Evolutionary conservation across 2,329 filamentous ascomycete genomes (phyloP), one percentile per base, ranked within the genome.

Genomic region (Trichoderma aggressivum): DNA sequence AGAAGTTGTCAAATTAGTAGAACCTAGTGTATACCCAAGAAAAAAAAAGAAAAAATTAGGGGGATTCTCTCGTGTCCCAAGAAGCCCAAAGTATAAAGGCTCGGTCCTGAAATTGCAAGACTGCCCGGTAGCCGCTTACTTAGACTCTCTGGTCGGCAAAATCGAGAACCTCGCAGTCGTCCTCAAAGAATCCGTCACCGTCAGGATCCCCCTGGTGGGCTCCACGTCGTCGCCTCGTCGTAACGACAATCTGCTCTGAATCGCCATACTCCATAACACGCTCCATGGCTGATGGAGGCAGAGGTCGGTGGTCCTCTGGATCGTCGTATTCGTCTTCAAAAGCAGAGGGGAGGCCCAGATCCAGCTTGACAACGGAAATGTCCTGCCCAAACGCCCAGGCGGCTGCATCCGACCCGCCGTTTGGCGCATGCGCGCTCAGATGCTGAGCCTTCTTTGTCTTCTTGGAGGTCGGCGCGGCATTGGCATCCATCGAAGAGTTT

Each of bases 161-260:
- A 82, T 97, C 94, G 73, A 97, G 86, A 71, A 97, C 92, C 79
- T 97, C 94, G 75, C 93, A 96, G 78, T 97, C 94, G 79, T 97
- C 93, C 81, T 97, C 94, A 77, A 97, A 97, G 80, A 97, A 97
- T 3, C 91, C 92, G 70, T 91, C 90, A 71, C 93, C 91, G 58
- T 90, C 90, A 50, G 81, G 78, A 34, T 84, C 83, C 18, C 82
- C 80, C 47, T 82, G 79, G 66, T 86, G 84, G 64, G 84, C 85
- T 50, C 84, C 83, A 53, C 86, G 88, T 72, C 92, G 88, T 66
- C 92, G 86, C 72, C 93, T 87, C 3, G 93, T 95, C 18, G 92
- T 97, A 21, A 95, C 90, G 56, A 97, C 91, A 72, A 96, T 91
- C 80, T 94, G 90, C 81, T 94, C 91, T 64, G 91, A 86, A 73